phyloP scores from a whole-genome alignment of 345 rosid species.

The Salix suchowensis region DNA sequence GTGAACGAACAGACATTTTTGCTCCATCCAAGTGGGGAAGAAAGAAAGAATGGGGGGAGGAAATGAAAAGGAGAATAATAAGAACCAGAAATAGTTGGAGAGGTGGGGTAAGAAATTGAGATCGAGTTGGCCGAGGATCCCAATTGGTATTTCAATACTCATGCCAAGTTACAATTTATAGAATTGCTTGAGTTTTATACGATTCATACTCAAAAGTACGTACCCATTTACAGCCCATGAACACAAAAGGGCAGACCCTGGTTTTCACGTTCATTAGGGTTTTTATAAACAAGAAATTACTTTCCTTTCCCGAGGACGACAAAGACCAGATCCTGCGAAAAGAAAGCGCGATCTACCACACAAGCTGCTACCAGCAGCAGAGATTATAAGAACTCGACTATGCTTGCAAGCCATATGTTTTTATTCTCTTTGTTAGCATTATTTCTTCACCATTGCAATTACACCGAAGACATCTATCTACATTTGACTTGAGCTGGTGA shows the following conservation, averaged over 20 bases:
- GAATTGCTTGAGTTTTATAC: too few species aligned
- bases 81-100: too few species aligned
- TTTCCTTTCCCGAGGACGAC: neutral
- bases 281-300: neutral
- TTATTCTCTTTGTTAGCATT: neutral
- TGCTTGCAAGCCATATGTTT: neutral
- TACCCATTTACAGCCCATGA: neutral
- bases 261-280: neutral
- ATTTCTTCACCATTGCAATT: neutral
- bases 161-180: too few species aligned
- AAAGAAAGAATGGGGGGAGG: too few species aligned
- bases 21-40: too few species aligned
- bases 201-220: too few species aligned
- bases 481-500: neutral
- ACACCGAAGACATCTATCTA: neutral
- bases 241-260: neutral
- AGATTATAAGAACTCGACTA: neutral
- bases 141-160: too few species aligned
- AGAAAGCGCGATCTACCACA: neutral
- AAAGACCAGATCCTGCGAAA: neutral
- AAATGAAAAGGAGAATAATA: too few species aligned
- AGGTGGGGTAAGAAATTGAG: too few species aligned
- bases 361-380: neutral
- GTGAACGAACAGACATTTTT: neutral
- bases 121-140: too few species aligned